A percentile compares a stretch with the other conserved stretches of the same genome.
Conservation (phyloP, 1,139 yeast genomes). For the Saccharomycopsis crataegensis region DNA sequence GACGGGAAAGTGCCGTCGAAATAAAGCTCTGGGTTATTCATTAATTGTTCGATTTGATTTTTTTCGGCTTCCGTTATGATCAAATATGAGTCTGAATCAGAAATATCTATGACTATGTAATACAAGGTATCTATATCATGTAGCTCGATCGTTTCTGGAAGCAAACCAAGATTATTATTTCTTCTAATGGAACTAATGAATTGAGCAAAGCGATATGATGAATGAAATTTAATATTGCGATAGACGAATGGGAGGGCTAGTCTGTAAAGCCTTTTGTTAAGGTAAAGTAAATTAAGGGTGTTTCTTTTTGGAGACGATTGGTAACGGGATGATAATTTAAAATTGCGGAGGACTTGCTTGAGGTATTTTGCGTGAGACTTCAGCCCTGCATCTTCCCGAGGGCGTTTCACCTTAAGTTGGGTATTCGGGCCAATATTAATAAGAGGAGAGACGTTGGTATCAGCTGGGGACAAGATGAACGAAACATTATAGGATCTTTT, state of each 20-base stretch:
- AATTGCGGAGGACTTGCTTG: constrained; percentile 14
- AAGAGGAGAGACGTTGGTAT: background rate
- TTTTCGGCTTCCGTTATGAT: constrained; percentile 14
- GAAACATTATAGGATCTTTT: constrained; percentile 6
- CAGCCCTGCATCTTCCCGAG: background rate
- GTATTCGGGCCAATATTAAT: background rate
- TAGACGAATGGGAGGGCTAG: constrained; percentile 52
- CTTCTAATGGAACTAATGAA: constrained; percentile 57
- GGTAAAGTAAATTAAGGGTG: constrained; percentile 39
- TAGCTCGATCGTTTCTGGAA: constrained; percentile 51
- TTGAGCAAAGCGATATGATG: constrained; percentile 73
- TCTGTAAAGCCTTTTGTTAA: constrained; percentile 41
- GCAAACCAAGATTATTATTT: constrained; percentile 46
- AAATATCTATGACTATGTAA: constrained; percentile 30
- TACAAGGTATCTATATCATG: constrained; percentile 44
- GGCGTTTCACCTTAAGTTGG: constrained; percentile 4
- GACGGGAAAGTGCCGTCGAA: constrained; percentile 18
- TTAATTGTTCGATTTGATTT: constrained; percentile 17
- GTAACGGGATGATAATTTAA: constrained; percentile 12
- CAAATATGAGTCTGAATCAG: constrained; percentile 22
- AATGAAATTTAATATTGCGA: constrained; percentile 44
- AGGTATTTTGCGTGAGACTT: constrained; percentile 5
- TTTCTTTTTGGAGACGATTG: constrained; percentile 20
- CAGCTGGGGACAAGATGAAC: constrained; percentile 4
- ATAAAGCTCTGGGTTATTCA: constrained; percentile 4